Percentiles rank a stretch among this genome's conserved stretches.
Evolutionary conservation across 1,284 basidiomycete genomes (phyloP).

Genomic region (Ceratobasidium sp.): DNA sequence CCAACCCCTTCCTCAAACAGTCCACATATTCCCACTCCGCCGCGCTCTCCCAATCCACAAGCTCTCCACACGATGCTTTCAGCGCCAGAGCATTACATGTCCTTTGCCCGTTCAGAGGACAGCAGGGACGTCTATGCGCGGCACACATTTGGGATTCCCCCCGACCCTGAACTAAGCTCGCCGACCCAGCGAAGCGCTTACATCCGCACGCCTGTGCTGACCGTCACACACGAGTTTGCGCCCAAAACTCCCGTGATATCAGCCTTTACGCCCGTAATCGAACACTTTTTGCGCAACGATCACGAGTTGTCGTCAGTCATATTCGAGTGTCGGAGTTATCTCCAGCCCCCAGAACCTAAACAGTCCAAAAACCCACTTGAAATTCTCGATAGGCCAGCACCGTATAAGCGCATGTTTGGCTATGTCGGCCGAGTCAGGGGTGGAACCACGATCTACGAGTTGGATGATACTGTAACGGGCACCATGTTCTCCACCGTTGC

Average conservation of each 20-base stretch:
- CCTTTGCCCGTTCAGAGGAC: slow-evolving; percentile 18
- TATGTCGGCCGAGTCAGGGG: slow-evolving; percentile 24
- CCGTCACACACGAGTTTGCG: slow-evolving; percentile 27
- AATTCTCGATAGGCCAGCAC: slow-evolving; percentile 17
- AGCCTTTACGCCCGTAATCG: slow-evolving; percentile 21
- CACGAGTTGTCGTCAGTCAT: slow-evolving; percentile 30
- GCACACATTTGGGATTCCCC: slow-evolving; percentile 13
- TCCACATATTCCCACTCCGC: slow-evolving; percentile 28
- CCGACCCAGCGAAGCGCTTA: slow-evolving; percentile 23
- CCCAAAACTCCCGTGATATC: slow-evolving; percentile 6
- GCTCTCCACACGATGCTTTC: background rate
- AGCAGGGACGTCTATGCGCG: slow-evolving; percentile 25
- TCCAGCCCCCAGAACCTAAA: slow-evolving; percentile 4
- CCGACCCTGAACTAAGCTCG: slow-evolving; percentile 23
- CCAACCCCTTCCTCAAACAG: slow-evolving; percentile 11
- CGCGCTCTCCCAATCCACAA: slow-evolving; percentile 12
- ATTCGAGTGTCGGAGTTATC: slow-evolving; percentile 33
- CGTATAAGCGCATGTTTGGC: slow-evolving; percentile 35
- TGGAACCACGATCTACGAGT: slow-evolving; percentile 22
- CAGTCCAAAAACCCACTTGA: background rate
- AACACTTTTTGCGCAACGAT: slow-evolving; percentile 31
- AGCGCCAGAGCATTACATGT: slow-evolving; percentile 25
- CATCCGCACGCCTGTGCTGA: slow-evolving; percentile 8
- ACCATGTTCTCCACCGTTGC: slow-evolving; percentile 33
- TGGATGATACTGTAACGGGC: slow-evolving; percentile 33